Evolutionary conservation across 352 stramenopile species (phyloP), one percentile per base, ranked within the genome.

Genomic region (Plasmopara muralis): DNA sequence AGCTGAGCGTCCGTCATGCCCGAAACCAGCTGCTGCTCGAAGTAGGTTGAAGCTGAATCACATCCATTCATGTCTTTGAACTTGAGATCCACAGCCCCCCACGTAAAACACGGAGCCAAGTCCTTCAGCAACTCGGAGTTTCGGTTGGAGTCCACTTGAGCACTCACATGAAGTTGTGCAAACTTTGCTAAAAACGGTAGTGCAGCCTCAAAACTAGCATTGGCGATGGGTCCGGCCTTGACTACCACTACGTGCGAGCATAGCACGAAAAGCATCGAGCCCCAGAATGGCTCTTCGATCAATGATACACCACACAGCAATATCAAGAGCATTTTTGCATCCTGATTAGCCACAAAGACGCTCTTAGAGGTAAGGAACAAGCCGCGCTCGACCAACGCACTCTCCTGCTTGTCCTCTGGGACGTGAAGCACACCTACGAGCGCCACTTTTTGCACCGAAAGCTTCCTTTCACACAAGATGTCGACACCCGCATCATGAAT

Each of bases 61-160:
- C 64, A 70, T 44, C 78, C 78, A 47, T 78, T 61, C 76, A 89
- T 85, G 51, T 89, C 76, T 58, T 89, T 87, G 48, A 84, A 70
- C 61, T 89, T 87, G 49, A 89, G 71, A 53, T 87, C 78, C 45
- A 89, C 48, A 1, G 78, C 78, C 9, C 66, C 74, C 78, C 78
- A 89, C 42, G 78, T 87, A 40, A 87, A 66, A 34, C 49, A 60
- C 15, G 78, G 78, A 43, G 72, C 52, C 25, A 89, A 47, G n/a
- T 71, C 71, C 50, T 70, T 67, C 37, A 87, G 56, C 52, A 87
- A 48, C 51, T 34, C 30, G 8, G 62, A 30, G 46, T 87, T 85
- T 43, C 53, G 49, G 8, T 80, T 62, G 20, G n/a, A 35, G 0
- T 33, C 54, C 16, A 25, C 20, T 25, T 25, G 20, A 25, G 57